Evolutionary conservation across 495 filamentous ascomycete genomes (phyloP).

Genomic region (Podospora sp.): DNA sequence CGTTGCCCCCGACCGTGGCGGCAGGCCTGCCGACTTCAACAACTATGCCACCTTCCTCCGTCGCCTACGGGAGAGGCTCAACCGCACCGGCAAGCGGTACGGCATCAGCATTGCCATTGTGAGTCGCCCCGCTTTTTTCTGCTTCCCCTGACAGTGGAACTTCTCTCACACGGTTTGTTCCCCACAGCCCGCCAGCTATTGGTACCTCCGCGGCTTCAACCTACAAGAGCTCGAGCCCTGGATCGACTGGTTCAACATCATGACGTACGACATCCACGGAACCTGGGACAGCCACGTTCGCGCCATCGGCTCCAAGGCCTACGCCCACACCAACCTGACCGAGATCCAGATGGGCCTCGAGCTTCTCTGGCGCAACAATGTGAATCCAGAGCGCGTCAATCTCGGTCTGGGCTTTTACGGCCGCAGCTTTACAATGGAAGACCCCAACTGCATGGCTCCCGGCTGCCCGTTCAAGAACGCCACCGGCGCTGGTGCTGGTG

Average conservation of each 20-base stretch:
- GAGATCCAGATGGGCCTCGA: conserved; percentile 52
- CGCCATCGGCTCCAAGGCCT: conserved; percentile 26
- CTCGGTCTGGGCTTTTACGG: conserved; percentile 58
- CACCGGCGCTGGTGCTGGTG: conserved; percentile 29
- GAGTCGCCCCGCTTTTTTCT: too few species aligned
- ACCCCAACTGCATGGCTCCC: conserved; percentile 18
- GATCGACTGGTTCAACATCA: conserved; percentile 58
- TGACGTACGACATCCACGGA: conserved; percentile 50
- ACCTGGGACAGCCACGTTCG: conserved; percentile 1
- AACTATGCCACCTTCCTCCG: conserved; percentile 12
- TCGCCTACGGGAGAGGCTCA: conserved; percentile 21
- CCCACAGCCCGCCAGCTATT: conserved; percentile 37
- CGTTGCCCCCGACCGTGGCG: conserved; percentile 23
- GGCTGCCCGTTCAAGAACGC: conserved; percentile 31
- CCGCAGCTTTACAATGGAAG: conserved; percentile 30
- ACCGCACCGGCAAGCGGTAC: background rate
- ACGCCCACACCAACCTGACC: conserved; percentile 56
- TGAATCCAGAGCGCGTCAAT: conserved; percentile 44
- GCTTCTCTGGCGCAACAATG: conserved; percentile 53
- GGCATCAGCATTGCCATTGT: conserved; percentile 15
- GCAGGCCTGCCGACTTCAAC: conserved; percentile 14
- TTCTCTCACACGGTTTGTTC: too few species aligned
- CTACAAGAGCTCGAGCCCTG: conserved; percentile 34
- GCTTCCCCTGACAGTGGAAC: too few species aligned
- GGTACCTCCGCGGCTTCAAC: conserved; percentile 56